Evolutionary conservation across 1,284 basidiomycete species (phyloP), one percentile per base, ranked within the genome.

Genomic region (Schizopora paradoxa): DNA sequence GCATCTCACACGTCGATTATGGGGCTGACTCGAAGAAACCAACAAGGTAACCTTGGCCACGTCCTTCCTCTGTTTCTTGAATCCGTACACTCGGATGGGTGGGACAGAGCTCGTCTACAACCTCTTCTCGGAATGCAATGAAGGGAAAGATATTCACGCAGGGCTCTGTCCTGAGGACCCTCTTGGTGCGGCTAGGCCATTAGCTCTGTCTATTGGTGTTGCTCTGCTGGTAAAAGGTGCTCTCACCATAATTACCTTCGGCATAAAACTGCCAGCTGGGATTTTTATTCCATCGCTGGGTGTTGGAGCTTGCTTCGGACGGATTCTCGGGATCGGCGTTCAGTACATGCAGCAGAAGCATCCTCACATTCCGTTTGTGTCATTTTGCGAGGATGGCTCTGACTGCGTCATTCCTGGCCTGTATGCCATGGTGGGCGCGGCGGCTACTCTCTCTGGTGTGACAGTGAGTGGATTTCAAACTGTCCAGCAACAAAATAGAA

Each of bases 231-330:
- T 93, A 56, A 94, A 94, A 64, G 87, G 82, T 1, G 74, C 72
- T 1, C 66, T 98, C 47, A 96, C 93, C 0, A 74, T 95, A 45
- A 74, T 97, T 35, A 98, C 94, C 0, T 99, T 98, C 54, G 94
- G 94, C 2, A 91, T 96, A 67, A 91, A 88, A 59, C 60, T 96
- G 3, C 92, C 92, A 11, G 93, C 94, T 4, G 95, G 95, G 1
- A 95, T 99, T 56, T 99, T 99, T 66, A 91, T 99, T 22, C 95
- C 96, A 0, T 92, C 93, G 0, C 78, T 99, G 22, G 93, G 91
- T 16, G 93, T 97, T n/a, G 96, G 95, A 14, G 96, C 95, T 0
- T 94, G 92, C 58, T 90, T 90, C 35, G 95, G 95, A 2, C 76
- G 95, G 18, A 83, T 97, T 40, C 61, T 94, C 19, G 96, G 96